phyloP scores from a whole-genome alignment of 805 yeast species.

The Groenewaldozyma tartarivorans region DNA sequence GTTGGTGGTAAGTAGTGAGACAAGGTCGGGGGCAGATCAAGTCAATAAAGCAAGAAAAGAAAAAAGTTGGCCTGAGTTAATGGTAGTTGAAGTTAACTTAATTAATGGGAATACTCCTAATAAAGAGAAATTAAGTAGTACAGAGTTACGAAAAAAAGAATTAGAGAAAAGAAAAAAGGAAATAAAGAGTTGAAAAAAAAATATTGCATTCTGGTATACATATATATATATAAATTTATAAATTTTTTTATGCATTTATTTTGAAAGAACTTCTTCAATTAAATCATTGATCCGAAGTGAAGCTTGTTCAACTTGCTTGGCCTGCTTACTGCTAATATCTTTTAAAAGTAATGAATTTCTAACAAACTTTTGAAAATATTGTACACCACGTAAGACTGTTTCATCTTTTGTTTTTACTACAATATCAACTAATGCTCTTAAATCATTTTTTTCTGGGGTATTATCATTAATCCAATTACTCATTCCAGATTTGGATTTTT shows the following conservation, averaged over 20 bases:
- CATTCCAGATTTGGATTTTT: constrained; percentile 16
- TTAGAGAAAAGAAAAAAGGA: constrained; percentile 11
- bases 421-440: constrained; percentile 38
- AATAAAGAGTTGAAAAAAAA: neutral
- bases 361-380: constrained; percentile 38
- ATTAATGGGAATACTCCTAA: constrained; percentile 53
- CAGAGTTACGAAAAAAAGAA: constrained; percentile 51
- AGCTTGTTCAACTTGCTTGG: constrained; percentile 59
- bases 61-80: constrained; percentile 44
- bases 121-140: constrained; percentile 72
- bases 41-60: constrained; percentile 59
- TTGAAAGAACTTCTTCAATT: constrained; percentile 34
- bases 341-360: constrained; percentile 36
- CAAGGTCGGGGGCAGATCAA: constrained; percentile 60
- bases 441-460: constrained; percentile 33
- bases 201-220: neutral
- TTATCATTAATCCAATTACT: constrained; percentile 11
- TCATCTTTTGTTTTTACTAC: constrained; percentile 51
- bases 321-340: constrained; percentile 34
- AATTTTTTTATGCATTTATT: neutral
- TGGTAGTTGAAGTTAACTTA: constrained; percentile 47
- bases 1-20: constrained; percentile 72
- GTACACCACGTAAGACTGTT: constrained; percentile 53
- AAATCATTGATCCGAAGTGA: constrained; percentile 44
- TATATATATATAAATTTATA: neutral